Percentiles rank a stretch among this genome's conserved stretches.
Evolutionary conservation across 208 protist species (phyloP).

Genomic region (Angomonas ambiguus): DNA sequence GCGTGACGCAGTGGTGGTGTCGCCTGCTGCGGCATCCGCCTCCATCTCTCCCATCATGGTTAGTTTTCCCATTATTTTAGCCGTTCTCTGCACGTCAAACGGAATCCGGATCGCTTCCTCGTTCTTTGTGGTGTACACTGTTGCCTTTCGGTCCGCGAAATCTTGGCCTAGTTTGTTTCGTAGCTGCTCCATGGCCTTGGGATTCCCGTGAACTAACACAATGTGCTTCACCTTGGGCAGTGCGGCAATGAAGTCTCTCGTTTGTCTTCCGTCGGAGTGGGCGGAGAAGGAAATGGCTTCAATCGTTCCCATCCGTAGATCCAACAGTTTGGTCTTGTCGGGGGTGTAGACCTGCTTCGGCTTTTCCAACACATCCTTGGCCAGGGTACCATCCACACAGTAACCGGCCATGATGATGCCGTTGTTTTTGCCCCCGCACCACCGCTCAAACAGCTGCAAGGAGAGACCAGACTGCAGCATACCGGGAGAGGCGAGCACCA

Average conservation of each 20-base stretch:
- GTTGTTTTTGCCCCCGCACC: slow-evolving; percentile 95
- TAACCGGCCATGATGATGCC: slow-evolving; percentile 97
- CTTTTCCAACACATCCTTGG: slow-evolving; percentile 87
- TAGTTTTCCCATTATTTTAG: slow-evolving; percentile 86
- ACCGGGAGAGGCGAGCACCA: slow-evolving; percentile 94
- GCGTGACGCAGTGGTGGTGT: neutral
- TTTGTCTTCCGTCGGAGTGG: slow-evolving; percentile 95
- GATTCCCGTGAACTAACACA: slow-evolving; percentile 95
- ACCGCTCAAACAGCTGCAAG: slow-evolving; percentile 97
- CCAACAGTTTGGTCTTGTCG: slow-evolving; percentile 79
- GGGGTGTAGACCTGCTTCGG: slow-evolving; percentile 88
- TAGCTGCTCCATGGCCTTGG: slow-evolving; percentile 92
- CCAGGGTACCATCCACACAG: slow-evolving; percentile 97
- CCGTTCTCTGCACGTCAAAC: slow-evolving; percentile 91
- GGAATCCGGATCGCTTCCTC: slow-evolving; percentile 91
- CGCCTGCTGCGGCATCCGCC: slow-evolving; percentile 12
- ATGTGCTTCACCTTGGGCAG: slow-evolving; percentile 81
- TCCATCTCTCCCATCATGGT: slow-evolving; percentile 38
- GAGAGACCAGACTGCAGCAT: slow-evolving; percentile 97
- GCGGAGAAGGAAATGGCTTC: slow-evolving; percentile 96
- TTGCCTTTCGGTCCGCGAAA: slow-evolving; percentile 72
- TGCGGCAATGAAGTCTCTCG: slow-evolving; percentile 83
- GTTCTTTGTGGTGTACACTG: slow-evolving; percentile 93
- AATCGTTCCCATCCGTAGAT: slow-evolving; percentile 90
- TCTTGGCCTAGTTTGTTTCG: slow-evolving; percentile 86